Conservation (phyloP, 352 stramenopile genomes). For the Globisporangium echinulatum region DNA sequence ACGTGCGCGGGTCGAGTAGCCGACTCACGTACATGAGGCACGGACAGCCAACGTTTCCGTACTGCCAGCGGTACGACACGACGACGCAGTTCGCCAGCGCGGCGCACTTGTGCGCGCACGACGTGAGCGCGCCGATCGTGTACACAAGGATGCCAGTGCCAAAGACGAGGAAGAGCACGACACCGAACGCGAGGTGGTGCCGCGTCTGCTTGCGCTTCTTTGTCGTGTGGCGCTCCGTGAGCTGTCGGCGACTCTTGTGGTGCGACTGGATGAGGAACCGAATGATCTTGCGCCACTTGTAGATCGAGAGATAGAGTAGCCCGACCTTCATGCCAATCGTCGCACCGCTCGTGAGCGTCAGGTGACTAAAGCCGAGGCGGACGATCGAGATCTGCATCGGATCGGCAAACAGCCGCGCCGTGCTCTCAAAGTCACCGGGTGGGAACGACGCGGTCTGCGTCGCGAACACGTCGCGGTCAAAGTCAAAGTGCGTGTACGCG, state of each 20-base stretch:
- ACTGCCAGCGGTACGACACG: conserved; percentile 15
- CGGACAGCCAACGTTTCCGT: conserved; percentile 1
- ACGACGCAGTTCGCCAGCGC: conserved; percentile 8
- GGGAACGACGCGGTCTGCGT: conserved; percentile 25
- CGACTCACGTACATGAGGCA: conserved; percentile 15
- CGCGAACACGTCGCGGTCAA: conserved; percentile 29
- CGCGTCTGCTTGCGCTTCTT: conserved; percentile 11
- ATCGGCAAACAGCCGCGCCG: conserved; percentile 37
- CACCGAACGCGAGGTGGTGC: conserved; percentile 11
- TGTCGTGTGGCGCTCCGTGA: conserved; percentile 6
- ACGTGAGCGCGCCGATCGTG: conserved; percentile 10
- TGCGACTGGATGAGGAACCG: conserved; percentile 11
- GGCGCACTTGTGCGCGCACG: conserved; percentile 7
- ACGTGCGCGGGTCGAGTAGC: conserved; percentile 7
- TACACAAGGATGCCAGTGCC: conserved; percentile 9
- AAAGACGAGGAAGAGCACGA: conserved; percentile 9
- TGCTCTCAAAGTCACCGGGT: conserved; percentile 25
- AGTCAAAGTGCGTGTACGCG: conserved; percentile 33
- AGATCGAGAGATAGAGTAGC: conserved; percentile 16
- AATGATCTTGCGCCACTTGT: conserved; percentile 20
- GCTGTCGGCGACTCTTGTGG: conserved; percentile 5
- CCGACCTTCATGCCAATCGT: conserved; percentile 14
- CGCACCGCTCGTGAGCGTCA: conserved; percentile 29
- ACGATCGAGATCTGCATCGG: conserved; percentile 33
- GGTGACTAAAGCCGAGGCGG: conserved; percentile 34